phyloP scores from a whole-genome alignment of 306 rosid species.

The Dicorynia guianensis region DNA sequence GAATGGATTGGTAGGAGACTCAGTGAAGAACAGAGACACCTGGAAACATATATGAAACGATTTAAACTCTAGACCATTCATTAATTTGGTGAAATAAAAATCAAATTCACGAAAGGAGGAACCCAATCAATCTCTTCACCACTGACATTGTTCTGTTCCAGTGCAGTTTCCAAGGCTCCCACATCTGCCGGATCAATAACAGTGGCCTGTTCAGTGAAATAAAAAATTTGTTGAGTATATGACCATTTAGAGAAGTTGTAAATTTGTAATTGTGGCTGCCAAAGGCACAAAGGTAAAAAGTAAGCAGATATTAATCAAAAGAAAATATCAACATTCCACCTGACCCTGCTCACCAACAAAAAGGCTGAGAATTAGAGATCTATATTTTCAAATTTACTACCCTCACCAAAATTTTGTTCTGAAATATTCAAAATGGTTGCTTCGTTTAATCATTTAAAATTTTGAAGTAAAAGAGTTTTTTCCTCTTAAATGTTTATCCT shows the following conservation, averaged over 20 bases:
- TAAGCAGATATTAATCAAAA: background rate
- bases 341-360: background rate
- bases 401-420: background rate
- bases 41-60: slow-evolving; percentile 46
- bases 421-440: background rate
- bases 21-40: slow-evolving; percentile 94
- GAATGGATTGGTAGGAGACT: slow-evolving; percentile 97
- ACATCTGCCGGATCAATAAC: slow-evolving; percentile 91
- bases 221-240: slow-evolving; percentile 2
- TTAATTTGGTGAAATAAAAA: background rate
- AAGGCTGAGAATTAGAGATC: background rate
- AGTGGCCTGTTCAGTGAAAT: slow-evolving; percentile 62
- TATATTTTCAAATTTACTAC: slow-evolving; percentile 7
- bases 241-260: slow-evolving; percentile 9
- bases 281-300: background rate
- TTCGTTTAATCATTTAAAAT: background rate
- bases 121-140: slow-evolving; percentile 25
- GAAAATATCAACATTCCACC: slow-evolving; percentile 5
- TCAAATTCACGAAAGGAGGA: slow-evolving; percentile 9
- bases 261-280: background rate
- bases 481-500: background rate
- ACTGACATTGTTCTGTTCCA: slow-evolving; percentile 81
- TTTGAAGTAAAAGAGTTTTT: too few species aligned
- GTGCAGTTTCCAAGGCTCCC: slow-evolving; percentile 70
- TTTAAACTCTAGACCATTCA: slow-evolving; percentile 15